Evolutionary conservation across 371 early-diverging fungal genomes (phyloP), one percentile per base, ranked within the genome.

Genomic region (Thermomucor indicae-seudaticae): DNA sequence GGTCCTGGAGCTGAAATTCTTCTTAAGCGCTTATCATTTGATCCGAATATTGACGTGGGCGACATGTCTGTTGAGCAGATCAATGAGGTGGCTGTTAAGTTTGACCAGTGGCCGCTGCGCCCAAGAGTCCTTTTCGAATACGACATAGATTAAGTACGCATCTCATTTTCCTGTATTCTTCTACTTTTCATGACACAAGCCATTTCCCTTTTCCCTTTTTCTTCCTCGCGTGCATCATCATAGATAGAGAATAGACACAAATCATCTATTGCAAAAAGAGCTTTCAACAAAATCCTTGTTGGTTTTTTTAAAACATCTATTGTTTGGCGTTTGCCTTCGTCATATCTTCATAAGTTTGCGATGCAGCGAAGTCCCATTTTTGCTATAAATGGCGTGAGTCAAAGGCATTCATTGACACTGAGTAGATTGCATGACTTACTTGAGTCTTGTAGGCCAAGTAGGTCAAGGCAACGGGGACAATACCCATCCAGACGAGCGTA

Each of bases 1-100:
- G 83, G 78, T 1, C 83, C 83, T 37, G 83, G 83, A n/a, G 83
- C 83, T 6, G 80, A 82, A 14, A 82, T 82, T 22, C 49, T 82
- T n/a, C 57, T 80, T 4, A 50, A 60, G 0, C 66, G 83, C 51
- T 48, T 82, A 27, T 75, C 77, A 1, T 82, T 80, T 57, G 73
- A 79, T 53, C 50, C 72, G 10, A 53, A 56, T 23, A 57, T 70
- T 32, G 48, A 57, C n/a, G 51, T 80, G 34, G 78, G 78, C 47
- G 44, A 70, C 10, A 67, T 82, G 68, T 70, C 79, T n/a, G 60
- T 70, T 6, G 68, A 62, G 8, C 80, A 82, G 41, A 28, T 82
- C 6, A 69, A 77, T 51, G 78, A 79, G 53, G 79, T 82, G 2
- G 74, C 80, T n/a, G 20, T 55, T 17, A 79, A 79, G 47, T 82